Percentiles rank a stretch among this genome's conserved stretches.
These are phyloP conservation scores for Ogataea zsoltii DNA, from an alignment of 805 yeast species.

Conservation along the genomic window DNA sequence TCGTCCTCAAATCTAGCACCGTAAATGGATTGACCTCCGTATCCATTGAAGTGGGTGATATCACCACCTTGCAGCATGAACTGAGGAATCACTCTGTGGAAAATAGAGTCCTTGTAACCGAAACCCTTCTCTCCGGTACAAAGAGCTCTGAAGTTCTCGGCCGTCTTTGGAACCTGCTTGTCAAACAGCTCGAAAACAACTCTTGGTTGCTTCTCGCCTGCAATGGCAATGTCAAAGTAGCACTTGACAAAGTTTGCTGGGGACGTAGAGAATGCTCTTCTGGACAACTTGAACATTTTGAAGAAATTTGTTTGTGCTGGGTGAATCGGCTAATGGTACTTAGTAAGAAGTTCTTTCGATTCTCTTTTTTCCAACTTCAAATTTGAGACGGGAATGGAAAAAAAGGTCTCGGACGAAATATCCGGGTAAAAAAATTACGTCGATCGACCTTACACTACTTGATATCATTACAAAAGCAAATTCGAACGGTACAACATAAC, in stretches of 20 bases:
- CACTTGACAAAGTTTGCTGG: constrained; percentile 50
- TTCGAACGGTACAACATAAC: background rate
- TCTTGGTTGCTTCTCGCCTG: constrained; percentile 51
- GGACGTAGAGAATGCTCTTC: constrained; percentile 54
- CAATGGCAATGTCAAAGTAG: constrained; percentile 56
- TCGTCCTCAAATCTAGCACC: constrained; percentile 79
- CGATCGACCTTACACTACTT: background rate
- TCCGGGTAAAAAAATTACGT: constrained; percentile 7
- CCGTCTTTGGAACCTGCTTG: constrained; percentile 92
- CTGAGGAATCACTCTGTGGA: constrained; percentile 95
- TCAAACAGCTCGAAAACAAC: constrained; percentile 84
- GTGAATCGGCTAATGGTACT: background rate
- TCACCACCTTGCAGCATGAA: constrained; percentile 98
- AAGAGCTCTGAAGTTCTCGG: constrained; percentile 94
- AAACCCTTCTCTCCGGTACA: constrained; percentile 88
- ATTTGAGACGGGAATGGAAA: background rate
- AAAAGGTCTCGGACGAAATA: background rate
- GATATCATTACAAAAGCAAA: background rate
- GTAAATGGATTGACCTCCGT: constrained; percentile 87
- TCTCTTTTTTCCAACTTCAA: background rate
- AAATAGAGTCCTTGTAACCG: constrained; percentile 80
- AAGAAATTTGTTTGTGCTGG: background rate
- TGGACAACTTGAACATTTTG: constrained; percentile 26
- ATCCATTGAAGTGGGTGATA: constrained; percentile 80
- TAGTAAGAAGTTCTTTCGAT: background rate